Base-by-base conservation (phyloP, 805 yeast genomes). In the Zygosaccharomyces rouxii region DNA sequence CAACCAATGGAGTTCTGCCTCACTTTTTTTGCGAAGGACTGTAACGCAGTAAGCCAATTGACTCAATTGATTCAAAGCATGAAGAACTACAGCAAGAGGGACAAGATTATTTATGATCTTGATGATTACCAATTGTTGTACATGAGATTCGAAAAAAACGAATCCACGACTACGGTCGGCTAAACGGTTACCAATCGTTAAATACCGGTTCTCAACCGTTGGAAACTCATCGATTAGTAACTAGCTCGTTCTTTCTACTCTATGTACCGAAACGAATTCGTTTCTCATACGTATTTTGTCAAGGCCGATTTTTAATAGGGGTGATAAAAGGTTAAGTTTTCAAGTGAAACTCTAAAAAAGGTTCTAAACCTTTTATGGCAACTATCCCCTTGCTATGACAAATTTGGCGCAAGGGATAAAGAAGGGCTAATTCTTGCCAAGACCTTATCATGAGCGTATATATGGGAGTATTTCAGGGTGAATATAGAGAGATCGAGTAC, bases 1-100 rank as follows among this genome's bases (percentile, higher is more conserved):
- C 73, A 74, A 48, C 98, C 98, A 2, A 80, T 81, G 18, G 82
- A 80, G 61, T 89, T 92, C 62, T 82, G 89, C 45, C 67, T 77
- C 46, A 79, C 82, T 4, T 69, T 79, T 46, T 80, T 81, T 48
- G 56, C 64, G 25, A 60, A 58, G 46, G 57, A 57, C 42, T 62
- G 60, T 39, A 69, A 71, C 39, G 72, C 71, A 18, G 68, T 69
- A 53, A 47, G 56, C 22, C 55, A 62, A 38, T 59, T 77, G 56
- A 59, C 59, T 59, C 67, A 59, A 16, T 55, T 62, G 31, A 60
- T 59, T 29, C 57, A 64, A 5, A 53, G 77, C 33, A 38, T 55
- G 3, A 50, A 56, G 25, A 37, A 46, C 10, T 89, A 87, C 69
- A 66, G 69, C 48, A 80, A 81, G 59, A 72, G 76, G 46, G 96